Base-by-base conservation (phyloP, 163 green algal genomes). In the Trebouxia gelatinosa region DNA sequence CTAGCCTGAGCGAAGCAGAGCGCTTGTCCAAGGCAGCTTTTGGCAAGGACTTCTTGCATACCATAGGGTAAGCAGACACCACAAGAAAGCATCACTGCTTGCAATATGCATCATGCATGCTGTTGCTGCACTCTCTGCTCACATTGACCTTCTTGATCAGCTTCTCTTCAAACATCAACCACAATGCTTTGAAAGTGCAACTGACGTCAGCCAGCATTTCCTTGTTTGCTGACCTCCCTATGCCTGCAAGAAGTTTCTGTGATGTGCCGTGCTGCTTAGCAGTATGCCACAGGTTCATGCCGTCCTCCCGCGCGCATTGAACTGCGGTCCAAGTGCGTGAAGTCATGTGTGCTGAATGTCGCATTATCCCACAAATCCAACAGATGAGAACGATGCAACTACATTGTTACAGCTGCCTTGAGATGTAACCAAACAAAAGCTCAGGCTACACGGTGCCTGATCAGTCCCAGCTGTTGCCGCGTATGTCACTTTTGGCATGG, bases 31-130 rank as follows among this genome's bases (percentile, higher is more conserved):
- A 84, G n/a, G 71, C 57, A 26, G 67, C 82, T 21, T 90, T 88
- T 78, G 85, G 83, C 26, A 78, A 75, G 4, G 81, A 82, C 43
- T 87, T 89, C 78, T 75, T 89, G 68, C 76, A 86, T 28, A 89
- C 85, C 28, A 85, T 86, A 26, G 85, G 85, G 83, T 87, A 29
- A 54, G 51, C 26, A 16, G 2, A 2, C 59, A 26, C 28, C n/a
- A 67, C 31, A 35, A 35, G 4, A 68, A 26, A 26, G 13, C 28
- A 2, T 16, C 59, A 68, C 19, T 54, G 43, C 43, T 54, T 54
- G 13, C 9, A 54, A 23, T 54, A 13, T 13, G 43, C 9, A 54
- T 54, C 11, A 54, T 54, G 43, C 43, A 54, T 9, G 43, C 43
- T 13, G 9, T 13, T 23, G 43, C 43, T 23, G 43, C 13, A 23